phyloP scores from a whole-genome alignment of 768 basidiomycete genomes.

The Pholiota molesta region DNA sequence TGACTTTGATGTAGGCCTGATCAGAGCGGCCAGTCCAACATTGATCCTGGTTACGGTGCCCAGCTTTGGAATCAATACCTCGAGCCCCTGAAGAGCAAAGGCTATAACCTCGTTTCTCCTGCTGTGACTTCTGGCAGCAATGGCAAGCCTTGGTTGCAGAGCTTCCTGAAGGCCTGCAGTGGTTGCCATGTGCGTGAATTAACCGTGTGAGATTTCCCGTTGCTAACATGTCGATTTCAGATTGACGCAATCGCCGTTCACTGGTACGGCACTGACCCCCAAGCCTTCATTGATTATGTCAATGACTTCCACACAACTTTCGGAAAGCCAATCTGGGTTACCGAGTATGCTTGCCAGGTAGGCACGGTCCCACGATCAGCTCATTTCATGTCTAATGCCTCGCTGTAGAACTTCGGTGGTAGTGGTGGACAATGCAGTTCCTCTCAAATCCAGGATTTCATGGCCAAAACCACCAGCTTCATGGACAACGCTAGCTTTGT shows the following conservation, averaged over 20 bases:
- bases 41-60: constrained; percentile 53
- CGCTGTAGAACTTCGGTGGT: constrained; percentile 56
- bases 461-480: constrained; percentile 43
- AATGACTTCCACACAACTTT: constrained; percentile 47
- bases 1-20: constrained; percentile 59
- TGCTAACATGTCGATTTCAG: constrained; percentile 34
- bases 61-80: constrained; percentile 64
- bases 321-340: constrained; percentile 52
- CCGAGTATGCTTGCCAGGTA: constrained; percentile 76
- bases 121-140: constrained; percentile 62
- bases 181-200: constrained; percentile 53
- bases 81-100: constrained; percentile 53
- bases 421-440: constrained; percentile 41
- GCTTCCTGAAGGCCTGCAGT: constrained; percentile 57
- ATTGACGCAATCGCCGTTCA: constrained; percentile 64
- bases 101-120: constrained; percentile 65
- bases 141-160: constrained; percentile 66
- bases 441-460: constrained; percentile 51
- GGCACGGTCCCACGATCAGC: background rate
- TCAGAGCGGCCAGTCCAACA: constrained; percentile 60
- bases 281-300: constrained; percentile 57
- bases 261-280: constrained; percentile 59
- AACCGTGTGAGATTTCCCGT: background rate
- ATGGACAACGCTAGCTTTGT: constrained; percentile 49
- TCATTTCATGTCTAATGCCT: background rate